These are phyloP conservation scores for Crithidia mellificae DNA, from an alignment of 208 protist genomes.

Conservation along the genomic window DNA sequence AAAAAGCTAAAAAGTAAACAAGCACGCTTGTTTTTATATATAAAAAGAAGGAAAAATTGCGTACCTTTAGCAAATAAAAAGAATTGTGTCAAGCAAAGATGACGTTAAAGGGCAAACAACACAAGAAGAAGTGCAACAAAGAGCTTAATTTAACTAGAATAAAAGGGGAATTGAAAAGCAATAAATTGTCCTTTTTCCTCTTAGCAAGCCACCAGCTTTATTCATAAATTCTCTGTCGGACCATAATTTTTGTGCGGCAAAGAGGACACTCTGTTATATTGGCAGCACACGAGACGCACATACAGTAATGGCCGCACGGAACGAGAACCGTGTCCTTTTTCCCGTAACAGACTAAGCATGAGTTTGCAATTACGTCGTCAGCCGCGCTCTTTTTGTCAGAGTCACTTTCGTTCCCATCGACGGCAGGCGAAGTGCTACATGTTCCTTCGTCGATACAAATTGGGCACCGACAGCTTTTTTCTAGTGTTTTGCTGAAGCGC, in stretches of 20 bases:
- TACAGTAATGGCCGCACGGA: conserved; percentile 61
- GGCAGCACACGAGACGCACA: conserved; percentile 47
- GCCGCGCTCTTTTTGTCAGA: conserved; percentile 10
- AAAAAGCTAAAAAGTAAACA: no score
- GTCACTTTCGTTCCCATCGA: not conserved
- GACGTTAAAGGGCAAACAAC: no score
- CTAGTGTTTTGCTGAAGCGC: conserved; percentile 30
- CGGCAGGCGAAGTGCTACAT: not conserved
- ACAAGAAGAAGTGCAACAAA: no score
- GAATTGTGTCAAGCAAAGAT: no score
- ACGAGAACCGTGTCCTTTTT: conserved; percentile 53
- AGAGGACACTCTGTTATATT: conserved; percentile 56
- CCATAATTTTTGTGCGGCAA: conserved; percentile 47
- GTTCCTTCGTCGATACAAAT: conserved; percentile 43
- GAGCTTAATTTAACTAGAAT: no score
- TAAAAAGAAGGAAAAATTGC: not conserved
- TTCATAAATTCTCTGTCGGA: conserved; percentile 44
- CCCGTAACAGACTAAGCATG: conserved; percentile 50
- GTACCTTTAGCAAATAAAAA: no score
- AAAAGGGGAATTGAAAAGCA: not conserved
- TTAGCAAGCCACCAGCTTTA: no score
- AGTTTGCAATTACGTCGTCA: conserved; percentile 20
- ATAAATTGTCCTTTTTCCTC: not conserved
- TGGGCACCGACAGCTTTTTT: conserved; percentile 43
- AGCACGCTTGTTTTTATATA: not conserved